Percentiles rank a stretch among this genome's conserved stretches.
Evolutionary conservation across 306 rosid genomes (phyloP).

Genomic region (Lotus japonicus): DNA sequence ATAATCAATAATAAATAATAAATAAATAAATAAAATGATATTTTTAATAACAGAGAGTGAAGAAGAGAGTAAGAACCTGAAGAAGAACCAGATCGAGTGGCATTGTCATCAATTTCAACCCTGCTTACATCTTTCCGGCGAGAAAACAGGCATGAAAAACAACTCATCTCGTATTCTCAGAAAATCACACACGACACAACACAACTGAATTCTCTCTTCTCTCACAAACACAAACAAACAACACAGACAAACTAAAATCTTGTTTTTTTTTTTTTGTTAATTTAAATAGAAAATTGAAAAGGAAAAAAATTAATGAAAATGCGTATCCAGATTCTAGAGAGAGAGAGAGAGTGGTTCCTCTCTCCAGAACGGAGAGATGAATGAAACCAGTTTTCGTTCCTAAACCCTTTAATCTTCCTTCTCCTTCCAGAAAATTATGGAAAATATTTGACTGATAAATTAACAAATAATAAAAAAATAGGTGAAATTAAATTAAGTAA

Average conservation of each 20-base stretch:
- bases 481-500: background rate
- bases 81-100: slow-evolving; percentile 26
- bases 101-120: slow-evolving; percentile 36
- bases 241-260: background rate
- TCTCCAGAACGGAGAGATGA: background rate
- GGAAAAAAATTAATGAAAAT: background rate
- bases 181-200: background rate
- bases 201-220: background rate
- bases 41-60: background rate
- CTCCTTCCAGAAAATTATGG: background rate
- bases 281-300: background rate
- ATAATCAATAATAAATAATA: no score
- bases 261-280: no score
- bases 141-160: slow-evolving; percentile 34
- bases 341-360: slow-evolving; percentile 2
- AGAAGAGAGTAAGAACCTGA: background rate
- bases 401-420: background rate
- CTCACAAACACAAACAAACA: background rate
- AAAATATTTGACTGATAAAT: no score
- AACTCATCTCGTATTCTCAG: slow-evolving; percentile 21
- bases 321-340: background rate
- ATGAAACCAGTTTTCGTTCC: background rate
- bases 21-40: background rate
- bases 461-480: background rate
- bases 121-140: slow-evolving; percentile 37